Base-by-base conservation (phyloP, 352 stramenopile species). In the Globisporangium nagaii region DNA sequence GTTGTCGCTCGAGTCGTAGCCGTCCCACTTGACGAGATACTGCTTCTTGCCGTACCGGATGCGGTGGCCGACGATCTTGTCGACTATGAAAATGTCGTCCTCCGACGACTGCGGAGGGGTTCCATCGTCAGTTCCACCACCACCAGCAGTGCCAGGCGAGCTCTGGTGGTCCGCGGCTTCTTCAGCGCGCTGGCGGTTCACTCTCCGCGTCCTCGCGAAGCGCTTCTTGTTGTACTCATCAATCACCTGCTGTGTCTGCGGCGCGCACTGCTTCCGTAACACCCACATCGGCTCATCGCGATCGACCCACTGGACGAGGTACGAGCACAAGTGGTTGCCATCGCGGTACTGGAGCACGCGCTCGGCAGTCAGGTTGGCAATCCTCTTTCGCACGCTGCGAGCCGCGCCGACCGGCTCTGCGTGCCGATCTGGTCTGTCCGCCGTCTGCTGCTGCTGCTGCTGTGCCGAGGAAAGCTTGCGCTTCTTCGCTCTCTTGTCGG, bases 21-120 rank as follows among this genome's bases (percentile, higher is more conserved):
- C 73, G 44, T 88, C 76, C 77, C 80, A 90, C 37, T 74, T 73
- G 3, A 90, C 77, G 0, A 79, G 55, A 48, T 88, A 90, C 55
- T 85, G 50, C 19, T 73, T 75, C 49, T 69, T 79, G 31, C 64
- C 62, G 34, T 64, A 58, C 19, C 57, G 54, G n/a, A 64, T 45
- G 17, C 74, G 72, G 39, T 87, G 65, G 54, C 58, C 68, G 3
- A 88, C 72, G 30, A 90, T 84, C 47, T 78, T 71, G 34, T 88
- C 75, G 20, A 88, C 79, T 22, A 62, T 76, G 43, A 74, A 90
- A 15, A 87, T 54, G 11, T 55, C 43, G 12, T 41, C 62, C 4
- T 65, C 22, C 6, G 52, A n/a, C 17, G 39, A 48, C 15, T 6
- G 19, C 11, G 25, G 19, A 28, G 8, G 13, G 3, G 4, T n/a